phyloP scores from a whole-genome alignment of 371 early-diverging fungal genomes.

The Nematocida ironsii region DNA sequence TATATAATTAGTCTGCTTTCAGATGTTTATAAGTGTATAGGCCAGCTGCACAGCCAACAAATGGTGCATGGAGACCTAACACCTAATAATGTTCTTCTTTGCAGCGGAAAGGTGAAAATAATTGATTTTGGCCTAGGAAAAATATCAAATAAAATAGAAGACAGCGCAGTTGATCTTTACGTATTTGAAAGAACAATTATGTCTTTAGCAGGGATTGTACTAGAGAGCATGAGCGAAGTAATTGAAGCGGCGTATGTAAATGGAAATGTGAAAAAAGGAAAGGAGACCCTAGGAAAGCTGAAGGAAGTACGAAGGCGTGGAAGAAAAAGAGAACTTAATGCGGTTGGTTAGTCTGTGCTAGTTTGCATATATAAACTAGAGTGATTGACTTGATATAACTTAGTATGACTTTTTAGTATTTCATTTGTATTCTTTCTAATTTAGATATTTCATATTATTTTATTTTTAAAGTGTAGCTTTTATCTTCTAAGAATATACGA shows the following conservation, averaged over 20 bases:
- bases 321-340: slow-evolving; percentile 61
- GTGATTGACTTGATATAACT: too few relatives aligned
- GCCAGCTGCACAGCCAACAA: slow-evolving; percentile 78
- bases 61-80: slow-evolving; percentile 95
- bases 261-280: neutral
- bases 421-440: too few relatives aligned
- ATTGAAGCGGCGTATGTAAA: neutral
- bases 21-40: slow-evolving; percentile 70
- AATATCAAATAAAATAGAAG: slow-evolving; percentile 79
- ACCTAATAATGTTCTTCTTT: slow-evolving; percentile 85
- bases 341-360: slow-evolving; percentile 19
- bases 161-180: slow-evolving; percentile 96
- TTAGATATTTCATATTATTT: too few relatives aligned
- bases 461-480: too few relatives aligned
- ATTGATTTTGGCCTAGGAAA: slow-evolving; percentile 96
- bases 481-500: too few relatives aligned
- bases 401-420: too few relatives aligned
- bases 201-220: slow-evolving; percentile 74
- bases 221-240: slow-evolving; percentile 59
- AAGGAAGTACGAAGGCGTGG: slow-evolving; percentile 62
- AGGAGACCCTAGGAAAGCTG: slow-evolving; percentile 50
- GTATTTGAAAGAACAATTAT: slow-evolving; percentile 87
- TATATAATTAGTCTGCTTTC: slow-evolving; percentile 13
- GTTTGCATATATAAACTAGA: too few relatives aligned
- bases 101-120: slow-evolving; percentile 64